phyloP scores from a whole-genome alignment of 768 basidiomycete species.

The Leccinum boreale region DNA sequence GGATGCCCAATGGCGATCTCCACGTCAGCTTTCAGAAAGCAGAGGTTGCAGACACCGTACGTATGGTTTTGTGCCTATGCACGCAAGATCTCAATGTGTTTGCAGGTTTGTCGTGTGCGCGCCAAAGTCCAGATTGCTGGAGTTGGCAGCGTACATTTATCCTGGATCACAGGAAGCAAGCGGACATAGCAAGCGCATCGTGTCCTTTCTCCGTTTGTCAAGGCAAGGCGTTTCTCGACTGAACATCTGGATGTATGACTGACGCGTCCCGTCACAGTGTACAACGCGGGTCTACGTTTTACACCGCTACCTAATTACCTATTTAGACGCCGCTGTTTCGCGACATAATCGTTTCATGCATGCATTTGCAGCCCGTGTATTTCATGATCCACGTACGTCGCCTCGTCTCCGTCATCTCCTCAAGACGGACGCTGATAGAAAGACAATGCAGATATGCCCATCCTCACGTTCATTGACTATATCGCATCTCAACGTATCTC shows the following conservation, averaged over 20 bases:
- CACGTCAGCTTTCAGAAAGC: conserved; percentile 70
- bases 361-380: conserved; percentile 28
- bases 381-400: conserved; percentile 25
- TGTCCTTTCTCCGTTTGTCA: conserved; percentile 20
- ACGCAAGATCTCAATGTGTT: conserved; percentile 6
- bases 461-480: conserved; percentile 22
- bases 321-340: conserved; percentile 22
- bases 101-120: conserved; percentile 72
- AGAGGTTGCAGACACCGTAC: conserved; percentile 78
- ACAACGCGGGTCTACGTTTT: conserved; percentile 24
- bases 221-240: conserved; percentile 12
- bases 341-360: conserved; percentile 28
- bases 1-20: conserved; percentile 77
- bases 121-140: conserved; percentile 72
- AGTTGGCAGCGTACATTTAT: conserved; percentile 75
- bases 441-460: conserved; percentile 22
- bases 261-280: conserved; percentile 21
- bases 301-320: conserved; percentile 22
- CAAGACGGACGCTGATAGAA: neutral
- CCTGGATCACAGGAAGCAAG: conserved; percentile 63
- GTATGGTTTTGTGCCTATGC: conserved; percentile 20
- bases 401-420: neutral
- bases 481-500: conserved; percentile 22
- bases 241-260: neutral
- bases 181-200: conserved; percentile 24